Base-by-base conservation (phyloP, 2,329 filamentous ascomycete species). In the Calonectria hongkongensis region DNA sequence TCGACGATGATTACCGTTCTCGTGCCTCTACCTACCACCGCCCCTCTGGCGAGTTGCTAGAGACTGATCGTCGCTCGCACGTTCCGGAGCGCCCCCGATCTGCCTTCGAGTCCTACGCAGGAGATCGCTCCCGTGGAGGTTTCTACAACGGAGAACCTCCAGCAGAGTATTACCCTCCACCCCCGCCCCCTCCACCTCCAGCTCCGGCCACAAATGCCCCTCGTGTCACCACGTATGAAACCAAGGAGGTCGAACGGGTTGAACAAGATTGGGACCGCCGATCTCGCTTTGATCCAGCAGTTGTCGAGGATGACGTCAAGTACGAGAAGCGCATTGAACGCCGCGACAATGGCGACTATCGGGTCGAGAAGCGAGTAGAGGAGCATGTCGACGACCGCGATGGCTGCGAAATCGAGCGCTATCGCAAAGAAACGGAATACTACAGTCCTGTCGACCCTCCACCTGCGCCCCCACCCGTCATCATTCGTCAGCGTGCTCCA, bases 361-460 rank as follows among this genome's bases (percentile, higher is more conserved):
- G 88, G 67, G 82, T 91, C 73, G 89, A 92, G 76, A 88, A 88
- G 76, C 88, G 88, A 66, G 85, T 85, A 18, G 85, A 90, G 68
- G 88, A 90, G 75, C 86, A 86, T 60, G 82, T 86, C 33, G 87
- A 88, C 54, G 87, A 89, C 28, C 77, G 81, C 21, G 81, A 81
- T 27, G 85, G 86, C 54, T 86, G 85, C 69, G 89, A 92, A 21
- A 79, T 92, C 50, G 91, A 92, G 80, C 87, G 87, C 79, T 91
- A 91, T 79, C 88, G 88, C 78, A 89, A 88, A 81, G 91, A 93
- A 80, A 90, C 89, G 2, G 91, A 93, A 76, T 92, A 92, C 80
- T 93, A 89, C 78, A 84, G 88, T 54, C 87, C 88, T 3, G 84
- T 86, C 30, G 85, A 89, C 27, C 88, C 88, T 15, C 82, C 86